These are phyloP conservation scores for Lolium multiflorum DNA, from an alignment of 176 grass and related monocot genomes.

Conservation along the genomic window DNA sequence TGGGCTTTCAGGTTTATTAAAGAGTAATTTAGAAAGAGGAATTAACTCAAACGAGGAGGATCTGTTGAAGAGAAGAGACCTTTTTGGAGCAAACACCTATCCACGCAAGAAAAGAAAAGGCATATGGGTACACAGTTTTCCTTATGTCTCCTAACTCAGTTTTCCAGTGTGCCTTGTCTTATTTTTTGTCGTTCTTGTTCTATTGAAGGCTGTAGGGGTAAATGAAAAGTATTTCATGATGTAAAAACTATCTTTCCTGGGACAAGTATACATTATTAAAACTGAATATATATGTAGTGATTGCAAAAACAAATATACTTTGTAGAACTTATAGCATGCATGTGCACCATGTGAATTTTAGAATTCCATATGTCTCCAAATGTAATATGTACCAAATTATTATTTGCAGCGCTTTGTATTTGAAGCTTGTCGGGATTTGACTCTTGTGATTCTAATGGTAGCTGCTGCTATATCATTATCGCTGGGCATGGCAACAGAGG, in stretches of 20 bases:
- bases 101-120: constrained; percentile 58
- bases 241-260: constrained; percentile 4
- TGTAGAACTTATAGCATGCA: constrained; percentile 8
- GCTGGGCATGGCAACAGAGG: constrained; percentile 72
- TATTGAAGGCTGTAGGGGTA: neutral
- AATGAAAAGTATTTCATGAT: neutral
- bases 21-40: constrained; percentile 54
- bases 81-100: constrained; percentile 58
- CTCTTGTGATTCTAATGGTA: constrained; percentile 69
- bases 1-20: constrained; percentile 50
- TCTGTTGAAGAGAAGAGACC: constrained; percentile 41
- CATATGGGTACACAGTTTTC: constrained; percentile 21
- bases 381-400: constrained; percentile 31
- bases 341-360: neutral
- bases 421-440: constrained; percentile 71
- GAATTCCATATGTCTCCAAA: neutral
- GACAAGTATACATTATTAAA: constrained; percentile 12
- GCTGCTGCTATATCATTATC: constrained; percentile 65
- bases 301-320: neutral
- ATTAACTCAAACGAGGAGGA: constrained; percentile 44
- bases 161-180: neutral
- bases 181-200: neutral
- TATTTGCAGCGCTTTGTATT: constrained; percentile 64
- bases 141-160: neutral
- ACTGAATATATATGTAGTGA: neutral